A percentile compares a stretch with the other conserved stretches of the same genome.
Evolutionary conservation across 73 alveolate genomes (phyloP).

Genomic region (Stentor coeruleus): DNA sequence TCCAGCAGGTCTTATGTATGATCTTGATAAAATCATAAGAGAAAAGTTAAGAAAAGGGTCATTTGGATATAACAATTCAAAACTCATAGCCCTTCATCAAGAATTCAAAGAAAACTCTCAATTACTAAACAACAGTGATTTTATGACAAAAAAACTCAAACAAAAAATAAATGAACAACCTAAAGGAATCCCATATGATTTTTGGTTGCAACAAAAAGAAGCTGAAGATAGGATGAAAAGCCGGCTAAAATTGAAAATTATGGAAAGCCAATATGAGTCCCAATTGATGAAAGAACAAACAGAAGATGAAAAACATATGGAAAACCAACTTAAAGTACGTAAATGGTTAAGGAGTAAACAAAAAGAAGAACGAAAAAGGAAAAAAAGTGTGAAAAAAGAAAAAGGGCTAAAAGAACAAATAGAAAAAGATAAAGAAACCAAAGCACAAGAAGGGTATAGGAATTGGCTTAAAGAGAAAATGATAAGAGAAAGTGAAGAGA

Average conservation of each 20-base stretch:
- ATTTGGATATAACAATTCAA: slow-evolving; percentile 1
- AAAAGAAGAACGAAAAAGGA: not conserved
- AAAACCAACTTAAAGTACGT: not conserved
- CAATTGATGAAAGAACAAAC: not conserved
- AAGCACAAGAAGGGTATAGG: not conserved
- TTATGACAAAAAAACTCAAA: not conserved
- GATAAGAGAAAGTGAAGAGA: not conserved
- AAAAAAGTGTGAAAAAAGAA: not conserved
- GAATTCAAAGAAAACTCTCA: not conserved
- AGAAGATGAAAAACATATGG: not conserved
- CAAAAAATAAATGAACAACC: not conserved
- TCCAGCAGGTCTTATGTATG: not conserved
- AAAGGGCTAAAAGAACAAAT: not conserved
- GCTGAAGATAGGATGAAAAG: slow-evolving; percentile 14
- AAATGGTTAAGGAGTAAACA: not conserved
- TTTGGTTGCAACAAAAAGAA: not conserved
- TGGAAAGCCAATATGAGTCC: not conserved
- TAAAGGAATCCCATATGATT: not conserved
- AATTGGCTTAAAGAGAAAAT: not conserved
- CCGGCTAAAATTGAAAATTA: not conserved
- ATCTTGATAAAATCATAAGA: not conserved
- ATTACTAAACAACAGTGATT: not conserved
- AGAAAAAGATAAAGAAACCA: not conserved
- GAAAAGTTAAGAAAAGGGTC: not conserved
- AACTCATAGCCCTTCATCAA: not conserved